Conservation (phyloP, 495 filamentous ascomycete genomes). For the Xylaria curta region DNA sequence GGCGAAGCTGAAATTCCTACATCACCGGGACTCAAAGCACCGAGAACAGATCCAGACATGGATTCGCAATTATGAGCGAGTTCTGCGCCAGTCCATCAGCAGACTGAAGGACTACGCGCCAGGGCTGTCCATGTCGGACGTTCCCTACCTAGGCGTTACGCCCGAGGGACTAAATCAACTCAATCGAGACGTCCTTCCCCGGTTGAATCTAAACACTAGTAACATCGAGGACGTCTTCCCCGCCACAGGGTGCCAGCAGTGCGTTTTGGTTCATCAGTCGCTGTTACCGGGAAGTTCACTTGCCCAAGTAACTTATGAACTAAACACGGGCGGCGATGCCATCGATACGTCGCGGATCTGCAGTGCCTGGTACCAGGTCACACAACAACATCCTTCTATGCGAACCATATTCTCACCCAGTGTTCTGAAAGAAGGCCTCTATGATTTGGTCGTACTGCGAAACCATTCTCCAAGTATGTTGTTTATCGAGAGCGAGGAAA, state of each 20-base stretch:
- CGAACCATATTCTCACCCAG: conserved; percentile 54
- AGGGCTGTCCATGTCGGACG: conserved; percentile 64
- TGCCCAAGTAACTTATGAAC: conserved; percentile 66
- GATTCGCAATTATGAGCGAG: conserved; percentile 64
- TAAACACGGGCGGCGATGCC: conserved; percentile 47
- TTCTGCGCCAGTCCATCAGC: conserved; percentile 58
- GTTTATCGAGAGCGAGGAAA: conserved; percentile 51
- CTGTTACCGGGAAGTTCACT: conserved; percentile 65
- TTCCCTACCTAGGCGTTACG: conserved; percentile 67
- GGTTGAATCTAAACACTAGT: conserved; percentile 53
- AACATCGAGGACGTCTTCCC: conserved; percentile 65
- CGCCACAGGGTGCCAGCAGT: conserved; percentile 72
- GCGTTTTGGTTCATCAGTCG: conserved; percentile 66
- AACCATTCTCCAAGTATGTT: conserved; percentile 54
- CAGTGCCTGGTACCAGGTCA: conserved; percentile 52
- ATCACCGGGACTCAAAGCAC: conserved; percentile 65
- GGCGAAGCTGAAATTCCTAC: conserved; percentile 69
- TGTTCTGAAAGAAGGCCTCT: conserved; percentile 47
- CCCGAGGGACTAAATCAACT: conserved; percentile 63
- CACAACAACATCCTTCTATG: conserved; percentile 46
- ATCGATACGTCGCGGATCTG: conserved; percentile 52
- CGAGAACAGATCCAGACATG: conserved; percentile 63
- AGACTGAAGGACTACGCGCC: conserved; percentile 56
- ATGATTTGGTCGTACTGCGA: conserved; percentile 50
- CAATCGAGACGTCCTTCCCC: conserved; percentile 55